These are phyloP conservation scores for Haberlea rhodopensis DNA, from an alignment of 257 asterid genomes.

Conservation along the genomic window DNA sequence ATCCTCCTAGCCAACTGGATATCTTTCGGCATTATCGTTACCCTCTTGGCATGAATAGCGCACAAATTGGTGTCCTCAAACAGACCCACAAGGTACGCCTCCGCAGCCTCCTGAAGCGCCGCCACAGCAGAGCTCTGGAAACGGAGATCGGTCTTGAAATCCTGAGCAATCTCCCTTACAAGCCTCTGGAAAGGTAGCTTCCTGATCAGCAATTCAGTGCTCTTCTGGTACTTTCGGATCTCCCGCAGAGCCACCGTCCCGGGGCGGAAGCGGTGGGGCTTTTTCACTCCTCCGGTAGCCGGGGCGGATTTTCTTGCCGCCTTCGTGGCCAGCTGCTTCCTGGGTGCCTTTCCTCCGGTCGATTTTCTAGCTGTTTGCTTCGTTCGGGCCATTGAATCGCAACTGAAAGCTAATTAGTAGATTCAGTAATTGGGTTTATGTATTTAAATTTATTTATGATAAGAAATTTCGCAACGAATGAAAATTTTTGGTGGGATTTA, in stretches of 20 bases:
- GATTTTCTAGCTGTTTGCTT: constrained; percentile 39
- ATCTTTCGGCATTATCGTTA: too few relatives aligned
- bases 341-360: constrained; percentile 36
- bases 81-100: too few relatives aligned
- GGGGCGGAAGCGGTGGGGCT: constrained; percentile 41
- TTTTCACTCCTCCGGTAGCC: constrained; percentile 39
- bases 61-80: too few relatives aligned
- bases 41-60: too few relatives aligned
- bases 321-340: constrained; percentile 38
- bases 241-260: constrained; percentile 38
- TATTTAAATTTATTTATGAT: not conserved
- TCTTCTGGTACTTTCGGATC: constrained; percentile 38
- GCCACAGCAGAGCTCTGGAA: constrained; percentile 39
- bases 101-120: too few relatives aligned
- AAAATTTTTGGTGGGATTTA: constrained; percentile 6
- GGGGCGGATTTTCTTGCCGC: constrained; percentile 41
- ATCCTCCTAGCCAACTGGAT: too few relatives aligned
- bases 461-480: not conserved
- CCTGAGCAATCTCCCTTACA: constrained; percentile 39
- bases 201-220: constrained; percentile 34
- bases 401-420: not conserved
- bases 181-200: constrained; percentile 39
- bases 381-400: constrained; percentile 35
- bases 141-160: constrained; percentile 35
- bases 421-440: not conserved